phyloP scores from a whole-genome alignment of 208 protist genomes.

The Sergeia podlipaevii region DNA sequence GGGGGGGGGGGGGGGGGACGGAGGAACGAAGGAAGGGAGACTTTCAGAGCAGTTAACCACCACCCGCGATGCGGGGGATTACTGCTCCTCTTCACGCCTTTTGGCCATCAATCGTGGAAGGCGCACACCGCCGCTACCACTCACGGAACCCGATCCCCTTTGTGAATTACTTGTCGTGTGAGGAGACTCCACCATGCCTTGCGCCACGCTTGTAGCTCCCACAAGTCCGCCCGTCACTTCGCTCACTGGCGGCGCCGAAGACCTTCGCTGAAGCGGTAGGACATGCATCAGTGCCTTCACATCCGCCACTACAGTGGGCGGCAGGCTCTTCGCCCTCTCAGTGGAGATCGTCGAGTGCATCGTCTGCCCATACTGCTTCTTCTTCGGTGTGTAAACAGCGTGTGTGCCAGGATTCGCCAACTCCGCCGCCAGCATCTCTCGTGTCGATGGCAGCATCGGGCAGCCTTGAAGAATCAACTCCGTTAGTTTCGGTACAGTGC shows the following conservation, averaged over 20 bases:
- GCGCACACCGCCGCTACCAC: too few relatives aligned
- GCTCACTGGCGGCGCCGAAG: not conserved
- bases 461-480: conserved; percentile 29
- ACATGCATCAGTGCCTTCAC: too few relatives aligned
- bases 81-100: too few relatives aligned
- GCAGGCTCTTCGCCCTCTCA: not conserved
- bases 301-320: not conserved
- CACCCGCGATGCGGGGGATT: too few relatives aligned
- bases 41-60: not conserved
- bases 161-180: too few relatives aligned
- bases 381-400: conserved; percentile 3
- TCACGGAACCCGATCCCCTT: too few relatives aligned
- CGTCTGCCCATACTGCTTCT: too few relatives aligned
- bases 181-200: too few relatives aligned
- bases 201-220: too few relatives aligned
- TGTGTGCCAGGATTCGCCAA: conserved; percentile 6
- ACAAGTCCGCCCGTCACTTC: not conserved
- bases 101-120: too few relatives aligned
- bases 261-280: too few relatives aligned
- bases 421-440: conserved; percentile 19
- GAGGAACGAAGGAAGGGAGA: not conserved
- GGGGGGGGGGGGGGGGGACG: not conserved
- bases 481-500: conserved; percentile 27
- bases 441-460: conserved; percentile 19
- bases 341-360: not conserved